Evolutionary conservation across 2,329 filamentous ascomycete genomes (phyloP), one percentile per base, ranked within the genome.

Genomic region (Neopestalotiopsis sp.): DNA sequence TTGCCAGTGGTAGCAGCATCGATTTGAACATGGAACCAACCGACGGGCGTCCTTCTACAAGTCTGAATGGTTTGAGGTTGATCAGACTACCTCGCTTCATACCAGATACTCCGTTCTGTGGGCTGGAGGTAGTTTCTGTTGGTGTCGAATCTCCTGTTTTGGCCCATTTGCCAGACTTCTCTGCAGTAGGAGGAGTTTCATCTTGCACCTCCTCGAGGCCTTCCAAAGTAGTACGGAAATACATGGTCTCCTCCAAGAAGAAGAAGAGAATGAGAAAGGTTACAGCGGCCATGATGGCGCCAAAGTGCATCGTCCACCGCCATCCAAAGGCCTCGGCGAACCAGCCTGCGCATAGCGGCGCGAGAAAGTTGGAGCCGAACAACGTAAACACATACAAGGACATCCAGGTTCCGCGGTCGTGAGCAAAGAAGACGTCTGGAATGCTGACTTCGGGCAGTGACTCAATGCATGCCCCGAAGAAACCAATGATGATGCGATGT

Each of bases 161-260:
- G 20, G 20, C 57, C 24, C 17, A 17, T 30, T 20, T 20, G 3
- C 10, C 24, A 32, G 57, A 1, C 20, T 59, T 59, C 24, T 30
- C 30, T 6, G 57, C 2, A 10, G 13, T 13, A 3, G 17, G 14
- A n/a, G 45, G 45, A n/a, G 20, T 32, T 17, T 17, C 30, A 20
- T 14, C 30, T 13, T 20, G 10, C 12, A 12, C 24, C n/a, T 34
- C 1, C 10, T 59, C 57, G 6, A 30, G 57, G 9, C 57, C 57
- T 12, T 59, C 57, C 24, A 59, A 4, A 4, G 57, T 59, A 3
- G 24, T 28, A 17, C 57, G 57, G 24, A 59, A 59, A 24, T 87
- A 88, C 34, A 81, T 81, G 3, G 85, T 86, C 75, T 89, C 87
- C 72, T 88, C 86, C 65, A 88, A 85, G 66, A 88, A 80, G 63